These are phyloP conservation scores for Ballota nigra DNA, from an alignment of 257 asterid genomes.

Conservation along the genomic window DNA sequence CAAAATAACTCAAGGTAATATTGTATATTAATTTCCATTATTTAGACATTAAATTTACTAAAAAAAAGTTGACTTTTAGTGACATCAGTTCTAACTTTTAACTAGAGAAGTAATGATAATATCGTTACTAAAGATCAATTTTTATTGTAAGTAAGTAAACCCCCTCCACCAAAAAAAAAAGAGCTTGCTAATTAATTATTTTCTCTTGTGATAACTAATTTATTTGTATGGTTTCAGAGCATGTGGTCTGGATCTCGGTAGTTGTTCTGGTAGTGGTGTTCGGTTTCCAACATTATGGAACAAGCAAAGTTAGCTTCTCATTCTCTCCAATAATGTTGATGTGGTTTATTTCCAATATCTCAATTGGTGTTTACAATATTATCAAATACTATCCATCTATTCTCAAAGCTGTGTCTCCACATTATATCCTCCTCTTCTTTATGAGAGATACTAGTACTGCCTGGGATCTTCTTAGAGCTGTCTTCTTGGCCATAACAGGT, in stretches of 20 bases:
- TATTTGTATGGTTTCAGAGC: neutral
- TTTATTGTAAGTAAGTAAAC: no score
- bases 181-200: no score
- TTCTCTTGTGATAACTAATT: no score
- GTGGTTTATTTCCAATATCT: slow-evolving; percentile 55
- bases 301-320: slow-evolving; percentile 58
- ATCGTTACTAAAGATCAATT: no score
- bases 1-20: slow-evolving; percentile 70
- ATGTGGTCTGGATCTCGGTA: slow-evolving; percentile 58
- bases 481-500: slow-evolving; percentile 67
- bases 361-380: slow-evolving; percentile 59
- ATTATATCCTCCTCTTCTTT: slow-evolving; percentile 45
- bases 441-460: slow-evolving; percentile 42
- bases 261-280: slow-evolving; percentile 48
- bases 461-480: slow-evolving; percentile 64
- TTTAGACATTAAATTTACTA: no score
- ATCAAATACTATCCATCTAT: slow-evolving; percentile 43
- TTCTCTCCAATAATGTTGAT: slow-evolving; percentile 66
- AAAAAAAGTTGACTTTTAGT: no score
- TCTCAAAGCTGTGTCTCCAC: slow-evolving; percentile 60
- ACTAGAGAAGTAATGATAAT: no score
- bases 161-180: no score
- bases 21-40: no score
- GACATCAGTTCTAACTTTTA: no score
- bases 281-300: slow-evolving; percentile 59